A percentile compares a stretch with the other conserved stretches of the same genome.
Evolutionary conservation across 139 green algal genomes (phyloP).

Genomic region (Picochlorum sp.): DNA sequence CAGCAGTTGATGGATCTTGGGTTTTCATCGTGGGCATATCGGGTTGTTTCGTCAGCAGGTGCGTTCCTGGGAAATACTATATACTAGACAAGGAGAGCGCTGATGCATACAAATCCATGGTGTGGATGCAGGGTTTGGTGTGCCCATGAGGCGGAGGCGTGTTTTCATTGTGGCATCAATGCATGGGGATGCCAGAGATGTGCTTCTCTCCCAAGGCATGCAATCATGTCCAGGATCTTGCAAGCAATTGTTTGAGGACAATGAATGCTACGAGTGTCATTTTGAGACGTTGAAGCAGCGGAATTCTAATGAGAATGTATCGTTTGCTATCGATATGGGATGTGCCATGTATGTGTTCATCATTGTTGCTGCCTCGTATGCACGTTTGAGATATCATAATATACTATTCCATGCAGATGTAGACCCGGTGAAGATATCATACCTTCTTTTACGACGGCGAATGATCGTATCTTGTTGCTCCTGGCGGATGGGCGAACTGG

Average conservation of each 20-base stretch:
- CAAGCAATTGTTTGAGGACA: slow-evolving; percentile 19
- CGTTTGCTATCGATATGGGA: slow-evolving; percentile 72
- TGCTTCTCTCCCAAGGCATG: slow-evolving; percentile 64
- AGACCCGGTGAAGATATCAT: slow-evolving; percentile 60
- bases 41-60: slow-evolving; percentile 11
- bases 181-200: slow-evolving; percentile 75
- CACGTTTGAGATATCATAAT: background rate
- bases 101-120: background rate
- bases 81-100: too few species aligned
- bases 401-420: slow-evolving; percentile 27
- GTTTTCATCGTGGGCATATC: slow-evolving; percentile 70
- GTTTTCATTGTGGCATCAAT: slow-evolving; percentile 78
- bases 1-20: slow-evolving; percentile 61
- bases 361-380: background rate
- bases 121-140: slow-evolving; percentile 56
- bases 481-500: slow-evolving; percentile 48
- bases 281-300: slow-evolving; percentile 15
- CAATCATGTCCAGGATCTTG: slow-evolving; percentile 53
- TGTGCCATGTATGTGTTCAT: slow-evolving; percentile 45
- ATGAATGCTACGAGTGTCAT: slow-evolving; percentile 61
- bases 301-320: slow-evolving; percentile 21
- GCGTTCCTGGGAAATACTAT: background rate
- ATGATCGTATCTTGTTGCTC: slow-evolving; percentile 70
- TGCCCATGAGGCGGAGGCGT: slow-evolving; percentile 66
- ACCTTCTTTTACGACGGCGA: slow-evolving; percentile 79